phyloP scores from a whole-genome alignment of 208 protist species.

The Trypanosoma cruzi region DNA sequence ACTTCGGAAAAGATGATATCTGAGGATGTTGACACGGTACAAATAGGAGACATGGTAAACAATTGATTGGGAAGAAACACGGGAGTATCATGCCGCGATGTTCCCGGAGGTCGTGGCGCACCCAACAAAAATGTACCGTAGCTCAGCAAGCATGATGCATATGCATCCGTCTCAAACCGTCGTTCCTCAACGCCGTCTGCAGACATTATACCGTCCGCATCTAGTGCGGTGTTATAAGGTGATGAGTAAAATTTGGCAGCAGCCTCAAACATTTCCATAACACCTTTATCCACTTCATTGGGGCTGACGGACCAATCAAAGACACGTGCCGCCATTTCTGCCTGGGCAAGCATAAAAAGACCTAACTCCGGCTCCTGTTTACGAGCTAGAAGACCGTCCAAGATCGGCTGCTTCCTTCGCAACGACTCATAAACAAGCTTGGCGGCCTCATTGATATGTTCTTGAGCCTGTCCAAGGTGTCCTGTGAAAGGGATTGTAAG shows the following conservation, averaged over 20 bases:
- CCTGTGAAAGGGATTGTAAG: constrained; percentile 72
- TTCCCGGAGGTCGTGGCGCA: constrained; percentile 44
- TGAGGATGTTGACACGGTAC: constrained; percentile 57
- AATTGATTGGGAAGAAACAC: constrained; percentile 82
- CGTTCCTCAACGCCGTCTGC: constrained; percentile 39
- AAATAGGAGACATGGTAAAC: constrained; percentile 68
- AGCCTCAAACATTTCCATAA: constrained; percentile 44
- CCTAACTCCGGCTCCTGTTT: constrained; percentile 70
- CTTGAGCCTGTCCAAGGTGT: constrained; percentile 57
- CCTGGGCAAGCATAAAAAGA: constrained; percentile 65
- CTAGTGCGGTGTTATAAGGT: constrained; percentile 57
- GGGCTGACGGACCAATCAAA: constrained; percentile 60
- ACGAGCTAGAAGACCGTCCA: constrained; percentile 55
- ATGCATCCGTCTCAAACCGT: constrained; percentile 57
- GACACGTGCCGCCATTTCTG: constrained; percentile 64
- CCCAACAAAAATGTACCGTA: constrained; percentile 73
- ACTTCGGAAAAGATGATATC: constrained; percentile 65
- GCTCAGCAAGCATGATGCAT: constrained; percentile 60
- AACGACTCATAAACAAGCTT: constrained; percentile 53
- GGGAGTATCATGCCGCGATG: constrained; percentile 48
- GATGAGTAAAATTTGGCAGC: constrained; percentile 68
- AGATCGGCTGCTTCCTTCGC: constrained; percentile 38
- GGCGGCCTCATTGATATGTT: constrained; percentile 49
- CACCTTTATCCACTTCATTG: constrained; percentile 44
- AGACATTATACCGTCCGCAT: constrained; percentile 82